A percentile compares a stretch with the other conserved stretches of the same genome.
Conservation (phyloP, 768 basidiomycete species). For the Chalciporus sphaerocephalus region DNA sequence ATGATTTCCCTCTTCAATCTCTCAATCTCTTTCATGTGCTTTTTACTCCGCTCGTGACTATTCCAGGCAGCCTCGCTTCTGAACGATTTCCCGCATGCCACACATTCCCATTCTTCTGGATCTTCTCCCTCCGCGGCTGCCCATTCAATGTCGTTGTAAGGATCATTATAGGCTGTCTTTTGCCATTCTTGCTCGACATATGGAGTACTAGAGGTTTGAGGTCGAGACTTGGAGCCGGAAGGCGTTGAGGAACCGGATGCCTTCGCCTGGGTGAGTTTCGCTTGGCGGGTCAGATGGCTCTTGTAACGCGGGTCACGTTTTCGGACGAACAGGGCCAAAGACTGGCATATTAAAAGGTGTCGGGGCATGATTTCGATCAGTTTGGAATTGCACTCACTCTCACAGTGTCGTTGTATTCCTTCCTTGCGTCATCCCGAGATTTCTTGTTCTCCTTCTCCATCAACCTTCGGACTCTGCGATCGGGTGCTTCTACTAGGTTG, state of each 20-base stretch:
- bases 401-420: conserved; percentile 91
- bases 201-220: conserved; percentile 24
- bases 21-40: conserved; percentile 87
- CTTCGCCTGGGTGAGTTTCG: conserved; percentile 36
- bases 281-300: conserved; percentile 47
- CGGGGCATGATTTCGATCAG: not conserved
- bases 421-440: conserved; percentile 76
- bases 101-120: conserved; percentile 87
- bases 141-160: conserved; percentile 62
- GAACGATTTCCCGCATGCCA: conserved; percentile 89
- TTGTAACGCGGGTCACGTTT: conserved; percentile 91
- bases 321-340: conserved; percentile 67
- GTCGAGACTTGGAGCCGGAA: conserved; percentile 25
- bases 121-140: conserved; percentile 66
- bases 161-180: conserved; percentile 41
- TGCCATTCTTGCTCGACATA: conserved; percentile 94
- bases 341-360: conserved; percentile 37
- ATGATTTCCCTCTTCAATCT: conserved; percentile 72
- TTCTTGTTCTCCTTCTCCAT: conserved; percentile 98
- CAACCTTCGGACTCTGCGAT: conserved; percentile 75
- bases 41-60: conserved; percentile 94
- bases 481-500: conserved; percentile 80
- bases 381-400: conserved; percentile 49
- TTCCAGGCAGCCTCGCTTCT: conserved; percentile 91
- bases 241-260: conserved; percentile 29